phyloP scores from a whole-genome alignment of 306 rosid species.

The Rosa chinensis region DNA sequence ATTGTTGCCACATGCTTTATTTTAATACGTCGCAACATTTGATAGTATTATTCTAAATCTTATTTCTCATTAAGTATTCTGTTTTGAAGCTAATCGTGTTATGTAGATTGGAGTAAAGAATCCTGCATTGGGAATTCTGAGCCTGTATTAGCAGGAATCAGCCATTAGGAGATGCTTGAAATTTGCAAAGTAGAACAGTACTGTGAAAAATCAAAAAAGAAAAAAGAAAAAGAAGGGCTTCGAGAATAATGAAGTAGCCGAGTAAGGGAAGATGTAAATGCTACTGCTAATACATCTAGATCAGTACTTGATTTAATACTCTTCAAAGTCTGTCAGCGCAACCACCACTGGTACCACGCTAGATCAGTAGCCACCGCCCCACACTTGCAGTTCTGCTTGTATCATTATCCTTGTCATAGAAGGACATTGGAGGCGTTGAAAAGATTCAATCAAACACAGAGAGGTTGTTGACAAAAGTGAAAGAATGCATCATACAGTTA shows the following conservation, averaged over 20 bases:
- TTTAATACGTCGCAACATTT: too few species aligned
- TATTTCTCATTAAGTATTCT: not conserved
- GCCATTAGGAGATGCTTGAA: not conserved
- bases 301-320: not conserved
- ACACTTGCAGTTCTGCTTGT: not conserved
- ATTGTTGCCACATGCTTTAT: not conserved
- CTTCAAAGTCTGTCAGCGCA: not conserved
- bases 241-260: not conserved
- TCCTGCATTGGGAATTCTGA: not conserved
- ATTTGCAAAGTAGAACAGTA: not conserved
- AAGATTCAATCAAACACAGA: constrained; percentile 6
- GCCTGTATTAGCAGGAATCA: not conserved
- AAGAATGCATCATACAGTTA: constrained; percentile 27
- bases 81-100: not conserved
- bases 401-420: constrained; percentile 30
- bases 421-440: constrained; percentile 16
- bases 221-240: not conserved
- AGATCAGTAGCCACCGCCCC: not conserved
- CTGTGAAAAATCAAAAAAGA: not conserved
- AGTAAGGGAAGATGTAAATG: not conserved
- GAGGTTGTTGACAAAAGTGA: constrained; percentile 24
- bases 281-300: not conserved
- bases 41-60: too few species aligned
- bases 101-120: not conserved
- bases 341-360: not conserved